phyloP scores from a whole-genome alignment of 2,329 filamentous ascomycete genomes.

The Escovopsis weberi region DNA sequence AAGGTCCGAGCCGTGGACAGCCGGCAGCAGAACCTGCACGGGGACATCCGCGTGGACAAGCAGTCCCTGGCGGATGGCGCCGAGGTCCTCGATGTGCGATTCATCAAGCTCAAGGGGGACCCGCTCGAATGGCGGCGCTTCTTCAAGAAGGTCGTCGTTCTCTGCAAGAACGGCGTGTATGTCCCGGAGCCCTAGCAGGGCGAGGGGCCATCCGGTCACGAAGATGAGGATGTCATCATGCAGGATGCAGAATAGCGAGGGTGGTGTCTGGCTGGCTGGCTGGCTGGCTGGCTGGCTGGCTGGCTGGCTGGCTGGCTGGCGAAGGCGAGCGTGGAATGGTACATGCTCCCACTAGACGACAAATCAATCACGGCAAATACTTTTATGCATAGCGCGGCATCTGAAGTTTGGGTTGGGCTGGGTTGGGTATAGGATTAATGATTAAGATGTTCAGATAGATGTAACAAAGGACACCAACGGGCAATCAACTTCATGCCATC shows the following conservation, averaged over 20 bases:
- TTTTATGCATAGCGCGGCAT: too few relatives aligned
- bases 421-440: too few relatives aligned
- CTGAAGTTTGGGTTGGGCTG: too few relatives aligned
- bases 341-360: neutral
- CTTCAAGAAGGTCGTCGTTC: slow-evolving; percentile 86
- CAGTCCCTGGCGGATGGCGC: slow-evolving; percentile 39
- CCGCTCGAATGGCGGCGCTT: slow-evolving; percentile 92
- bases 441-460: too few relatives aligned
- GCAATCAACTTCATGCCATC: too few relatives aligned
- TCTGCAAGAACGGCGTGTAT: slow-evolving; percentile 76
- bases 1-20: slow-evolving; percentile 63
- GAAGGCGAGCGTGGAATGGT: neutral
- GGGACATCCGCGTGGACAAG: slow-evolving; percentile 60
- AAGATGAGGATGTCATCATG: neutral
- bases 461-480: too few relatives aligned
- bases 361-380: too few relatives aligned
- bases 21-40: slow-evolving; percentile 56
- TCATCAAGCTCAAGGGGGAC: slow-evolving; percentile 90
- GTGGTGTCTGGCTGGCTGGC: neutral
- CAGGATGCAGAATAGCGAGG: neutral
- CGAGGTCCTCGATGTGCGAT: slow-evolving; percentile 70
- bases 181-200: slow-evolving; percentile 25
- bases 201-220: slow-evolving; percentile 8
- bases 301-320: neutral
- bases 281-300: neutral